Base-by-base conservation (phyloP, 179 eudicot species). In the Sideroxylon spinosum region DNA sequence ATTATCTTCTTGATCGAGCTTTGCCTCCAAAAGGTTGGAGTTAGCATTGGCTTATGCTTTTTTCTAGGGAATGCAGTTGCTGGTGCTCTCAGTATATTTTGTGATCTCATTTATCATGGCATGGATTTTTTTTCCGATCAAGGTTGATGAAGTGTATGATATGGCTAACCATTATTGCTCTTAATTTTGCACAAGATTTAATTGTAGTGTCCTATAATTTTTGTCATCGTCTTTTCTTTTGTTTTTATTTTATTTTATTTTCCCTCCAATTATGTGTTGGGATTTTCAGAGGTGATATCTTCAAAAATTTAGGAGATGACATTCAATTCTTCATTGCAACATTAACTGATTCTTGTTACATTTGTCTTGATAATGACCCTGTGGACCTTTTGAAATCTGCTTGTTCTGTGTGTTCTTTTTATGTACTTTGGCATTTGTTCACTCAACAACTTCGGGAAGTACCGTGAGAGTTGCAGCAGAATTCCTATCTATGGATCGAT, bases 11-110 rank as follows among this genome's bases (percentile, higher is more conserved):
- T 81, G 99, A 98, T 56, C 97, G 99, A 89, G 97, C 99, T 74
- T 88, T 96, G 88, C 98, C 98, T 76, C 99, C 99, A 53, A 98
- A n/a, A 96, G 80, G 99, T 96, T 87, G 99, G 98, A 83, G 99
- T 96, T 78, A 96, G 97, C 94, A 96, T 96, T 68, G 99, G 99
- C 78, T 86, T 94, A 48, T 96, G 99, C 77, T 96, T 96, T 87
- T 96, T 96, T 86, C 94, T 96, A 44, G 99, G 99, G 78, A 96
- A 93, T 83, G 99, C 99, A 28, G 93, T 96, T 32, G 98, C 99
- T 83, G 98, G 97, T 83, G 87, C 99, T 81, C 91, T 96, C 88
- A 94, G 99, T 91, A 81, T 86, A 82, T 64, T 81, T 82, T 71
- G 37, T 80, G 23, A 73, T 17, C 20, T 81, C 68, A 46, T n/a